Percentiles rank a stretch among this genome's conserved stretches.
These are phyloP conservation scores for Penicillium paneum DNA, from an alignment of 2,329 filamentous ascomycete genomes.

Conservation along the genomic window DNA sequence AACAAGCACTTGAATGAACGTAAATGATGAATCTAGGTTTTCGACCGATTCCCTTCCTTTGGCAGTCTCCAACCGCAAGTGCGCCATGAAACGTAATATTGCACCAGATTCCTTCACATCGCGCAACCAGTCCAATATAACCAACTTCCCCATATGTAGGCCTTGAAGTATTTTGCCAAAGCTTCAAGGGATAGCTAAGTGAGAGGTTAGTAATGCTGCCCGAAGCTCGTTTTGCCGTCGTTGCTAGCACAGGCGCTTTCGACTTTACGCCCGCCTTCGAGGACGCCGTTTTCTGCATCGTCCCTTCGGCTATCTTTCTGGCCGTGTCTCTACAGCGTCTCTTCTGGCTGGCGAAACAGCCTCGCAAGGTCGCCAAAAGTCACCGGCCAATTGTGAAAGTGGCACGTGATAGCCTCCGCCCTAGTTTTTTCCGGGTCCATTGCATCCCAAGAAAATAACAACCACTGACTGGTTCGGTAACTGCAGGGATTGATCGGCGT, in stretches of 20 bases:
- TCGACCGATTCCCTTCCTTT: too few relatives aligned
- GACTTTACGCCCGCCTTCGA: background rate
- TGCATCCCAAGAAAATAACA: background rate
- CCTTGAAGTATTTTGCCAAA: background rate
- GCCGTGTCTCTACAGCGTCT: background rate
- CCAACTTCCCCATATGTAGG: background rate
- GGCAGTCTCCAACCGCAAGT: too few relatives aligned
- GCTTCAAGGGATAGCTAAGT: background rate
- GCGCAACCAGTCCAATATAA: background rate
- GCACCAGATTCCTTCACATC: background rate
- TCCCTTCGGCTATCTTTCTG: background rate
- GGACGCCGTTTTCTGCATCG: background rate
- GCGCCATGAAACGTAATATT: too few relatives aligned
- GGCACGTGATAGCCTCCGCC: background rate
- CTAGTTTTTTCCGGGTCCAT: background rate
- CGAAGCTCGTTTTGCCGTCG: background rate
- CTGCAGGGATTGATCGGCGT: background rate
- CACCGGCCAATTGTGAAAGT: background rate
- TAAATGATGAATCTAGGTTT: too few relatives aligned
- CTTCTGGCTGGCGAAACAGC: background rate
- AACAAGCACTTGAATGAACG: too few relatives aligned
- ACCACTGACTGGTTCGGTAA: background rate
- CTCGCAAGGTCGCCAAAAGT: background rate
- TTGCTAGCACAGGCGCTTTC: background rate
- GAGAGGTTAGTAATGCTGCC: background rate